Evolutionary conservation across 371 early-diverging fungal species (phyloP), one percentile per base, ranked within the genome.

Genomic region (Rhizopus arrhizus): DNA sequence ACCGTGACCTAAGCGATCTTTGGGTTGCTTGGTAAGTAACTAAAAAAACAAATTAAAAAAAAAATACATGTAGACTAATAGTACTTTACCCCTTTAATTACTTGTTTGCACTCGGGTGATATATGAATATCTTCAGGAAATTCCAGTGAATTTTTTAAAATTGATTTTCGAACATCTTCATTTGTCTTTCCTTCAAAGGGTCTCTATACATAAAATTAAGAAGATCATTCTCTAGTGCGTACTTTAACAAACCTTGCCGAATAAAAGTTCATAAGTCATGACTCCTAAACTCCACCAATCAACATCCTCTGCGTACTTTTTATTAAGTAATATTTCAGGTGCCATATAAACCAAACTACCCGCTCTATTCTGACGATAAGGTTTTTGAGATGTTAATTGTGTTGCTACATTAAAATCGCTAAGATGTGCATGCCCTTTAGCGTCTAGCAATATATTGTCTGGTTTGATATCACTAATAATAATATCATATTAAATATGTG

Each of bases 231-330:
- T 42, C 29, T 76, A 22, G 22, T 22, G 22, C 22, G 22, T 22
- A 22, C 22, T 22, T 22, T 22, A 22, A 22, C 22, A 22, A 22
- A 88, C 87, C 78, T 83, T 87, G 42, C 91, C 92, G 66, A 86
- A 90, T 13, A 89, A 61, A 13, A 91, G 58, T 74, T 96, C 94
- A 73, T 87, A 96, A 48, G 90, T 75, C 29, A 90, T 72, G 31
- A 95, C 86, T 2, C 95, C 96, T 13, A 95, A 65, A 60, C 88
- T 84, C 97, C 96, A 97, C 89, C 93, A 92, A 74, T 97, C 92
- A 1, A 91, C 85, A 0, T 86, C 75, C 35, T 75, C 75, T 33
- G 75, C 68, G 68, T 94, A 91, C 0, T 89, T 89, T 40, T 84
- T 82, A 53, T 84, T 75, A 16, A 65, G 65, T 4, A 94, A 67